A percentile compares a stretch with the other conserved stretches of the same genome.
These are phyloP conservation scores for Botrytis cinerea DNA, from an alignment of 2,329 filamentous ascomycete genomes.

Conservation along the genomic window DNA sequence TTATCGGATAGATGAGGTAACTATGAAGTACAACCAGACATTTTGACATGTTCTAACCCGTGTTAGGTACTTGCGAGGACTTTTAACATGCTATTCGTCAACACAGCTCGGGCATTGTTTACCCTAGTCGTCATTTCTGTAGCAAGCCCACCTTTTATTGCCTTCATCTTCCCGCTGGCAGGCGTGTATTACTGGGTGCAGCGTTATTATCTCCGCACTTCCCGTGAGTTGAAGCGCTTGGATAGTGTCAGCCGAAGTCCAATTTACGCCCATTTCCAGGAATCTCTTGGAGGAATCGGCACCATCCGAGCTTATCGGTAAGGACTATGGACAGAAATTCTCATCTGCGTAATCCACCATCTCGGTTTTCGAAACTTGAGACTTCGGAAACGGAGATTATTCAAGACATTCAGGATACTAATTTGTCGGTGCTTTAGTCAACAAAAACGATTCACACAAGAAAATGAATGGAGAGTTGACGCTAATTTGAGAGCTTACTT, in stretches of 20 bases:
- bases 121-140: conserved; percentile 84
- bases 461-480: conserved; percentile 98
- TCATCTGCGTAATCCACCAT: not conserved
- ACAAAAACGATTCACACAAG: conserved; percentile 79
- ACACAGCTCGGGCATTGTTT: conserved; percentile 73
- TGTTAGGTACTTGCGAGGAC: conserved; percentile 94
- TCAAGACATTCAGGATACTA: conserved; percentile 7
- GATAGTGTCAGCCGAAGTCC: conserved; percentile 95
- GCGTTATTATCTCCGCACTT: conserved; percentile 94
- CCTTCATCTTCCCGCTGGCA: conserved; percentile 77
- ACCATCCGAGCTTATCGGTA: conserved; percentile 88
- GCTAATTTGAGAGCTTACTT: conserved; percentile 93
- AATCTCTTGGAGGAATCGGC: conserved; percentile 88
- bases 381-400: conserved; percentile 15
- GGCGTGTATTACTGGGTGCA: conserved; percentile 89
- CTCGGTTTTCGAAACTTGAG: not conserved
- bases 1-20: conserved; percentile 48
- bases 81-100: conserved; percentile 94
- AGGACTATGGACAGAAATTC: not conserved
- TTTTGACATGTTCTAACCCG: conserved; percentile 58
- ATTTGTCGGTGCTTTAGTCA: conserved; percentile 49
- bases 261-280: conserved; percentile 98
- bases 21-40: conserved; percentile 17
- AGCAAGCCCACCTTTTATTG: conserved; percentile 76
- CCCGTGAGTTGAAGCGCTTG: conserved; percentile 91